Evolutionary conservation across 1,284 basidiomycete genomes (phyloP).

Genomic region (Malassezia vespertilionis): DNA sequence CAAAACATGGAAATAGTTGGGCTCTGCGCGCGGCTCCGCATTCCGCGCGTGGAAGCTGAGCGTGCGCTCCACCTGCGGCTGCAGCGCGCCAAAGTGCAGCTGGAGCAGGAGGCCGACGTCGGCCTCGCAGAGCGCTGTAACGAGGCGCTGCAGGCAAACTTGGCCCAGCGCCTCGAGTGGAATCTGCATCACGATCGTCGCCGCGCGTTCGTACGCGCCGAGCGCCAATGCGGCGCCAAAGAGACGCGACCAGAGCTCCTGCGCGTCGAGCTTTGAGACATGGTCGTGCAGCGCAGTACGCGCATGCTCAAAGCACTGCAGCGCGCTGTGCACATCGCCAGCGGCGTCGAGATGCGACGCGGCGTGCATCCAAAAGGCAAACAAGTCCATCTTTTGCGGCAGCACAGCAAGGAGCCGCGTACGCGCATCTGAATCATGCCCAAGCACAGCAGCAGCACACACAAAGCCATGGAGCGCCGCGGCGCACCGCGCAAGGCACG

Average conservation of each 20-base stretch:
- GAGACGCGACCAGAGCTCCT: conserved; percentile 29
- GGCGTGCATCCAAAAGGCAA: conserved; percentile 22
- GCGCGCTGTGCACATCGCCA: conserved; percentile 20
- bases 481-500: neutral
- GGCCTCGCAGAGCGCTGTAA: conserved; percentile 88
- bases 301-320: conserved; percentile 24
- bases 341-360: conserved; percentile 26
- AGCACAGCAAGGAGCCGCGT: conserved; percentile 16
- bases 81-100: conserved; percentile 74
- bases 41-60: conserved; percentile 90
- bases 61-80: conserved; percentile 75
- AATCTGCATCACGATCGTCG: conserved; percentile 29
- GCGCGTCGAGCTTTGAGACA: conserved; percentile 11
- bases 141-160: conserved; percentile 87
- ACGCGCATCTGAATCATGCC: neutral
- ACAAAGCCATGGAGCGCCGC: neutral
- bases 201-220: conserved; percentile 28
- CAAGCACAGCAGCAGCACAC: neutral
- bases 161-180: conserved; percentile 64
- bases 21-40: conserved; percentile 70
- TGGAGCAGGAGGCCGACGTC: conserved; percentile 66
- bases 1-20: conserved; percentile 82
- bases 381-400: conserved; percentile 17
- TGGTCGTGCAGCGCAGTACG: conserved; percentile 20
- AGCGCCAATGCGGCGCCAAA: conserved; percentile 35